Evolutionary conservation across 2,329 filamentous ascomycete genomes (phyloP).

Genomic region (Venturia oleaginea): DNA sequence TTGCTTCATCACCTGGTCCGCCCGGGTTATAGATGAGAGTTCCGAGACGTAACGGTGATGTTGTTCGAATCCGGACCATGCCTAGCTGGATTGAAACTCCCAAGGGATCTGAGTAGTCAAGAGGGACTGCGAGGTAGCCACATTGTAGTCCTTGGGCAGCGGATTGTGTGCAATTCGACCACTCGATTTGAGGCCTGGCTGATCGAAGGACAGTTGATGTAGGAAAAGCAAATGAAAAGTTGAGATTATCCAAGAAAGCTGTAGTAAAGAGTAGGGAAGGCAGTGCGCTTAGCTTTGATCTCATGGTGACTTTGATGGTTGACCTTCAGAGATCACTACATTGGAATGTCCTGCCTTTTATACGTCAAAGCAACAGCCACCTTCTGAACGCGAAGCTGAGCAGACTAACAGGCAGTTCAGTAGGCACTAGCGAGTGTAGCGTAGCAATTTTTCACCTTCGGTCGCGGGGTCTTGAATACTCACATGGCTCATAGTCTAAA

Average conservation of each 20-base stretch:
- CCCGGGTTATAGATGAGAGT: conserved; percentile 36
- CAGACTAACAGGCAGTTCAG: neutral
- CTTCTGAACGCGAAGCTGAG: neutral
- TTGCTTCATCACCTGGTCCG: conserved; percentile 30
- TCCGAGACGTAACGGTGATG: conserved; percentile 23
- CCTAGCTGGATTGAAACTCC: neutral
- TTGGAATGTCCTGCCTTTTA: neutral
- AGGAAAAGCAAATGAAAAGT: neutral
- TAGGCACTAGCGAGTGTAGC: neutral
- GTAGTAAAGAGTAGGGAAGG: neutral
- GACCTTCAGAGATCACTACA: neutral
- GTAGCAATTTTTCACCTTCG: neutral
- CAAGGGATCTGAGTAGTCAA: conserved; percentile 25
- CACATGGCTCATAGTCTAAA: neutral
- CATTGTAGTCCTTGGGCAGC: conserved; percentile 5
- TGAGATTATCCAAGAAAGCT: neutral
- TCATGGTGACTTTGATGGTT: neutral
- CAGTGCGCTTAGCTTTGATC: neutral
- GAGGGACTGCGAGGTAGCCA: conserved; percentile 21
- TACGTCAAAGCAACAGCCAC: neutral
- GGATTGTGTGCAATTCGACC: conserved; percentile 9
- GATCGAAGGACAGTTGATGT: neutral
- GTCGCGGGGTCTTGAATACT: neutral
- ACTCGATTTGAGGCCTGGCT: neutral
- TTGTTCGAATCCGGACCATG: conserved; percentile 17